These are phyloP conservation scores for Suhomyces anneliseae DNA, from an alignment of 1,139 yeast species.

Conservation along the genomic window DNA sequence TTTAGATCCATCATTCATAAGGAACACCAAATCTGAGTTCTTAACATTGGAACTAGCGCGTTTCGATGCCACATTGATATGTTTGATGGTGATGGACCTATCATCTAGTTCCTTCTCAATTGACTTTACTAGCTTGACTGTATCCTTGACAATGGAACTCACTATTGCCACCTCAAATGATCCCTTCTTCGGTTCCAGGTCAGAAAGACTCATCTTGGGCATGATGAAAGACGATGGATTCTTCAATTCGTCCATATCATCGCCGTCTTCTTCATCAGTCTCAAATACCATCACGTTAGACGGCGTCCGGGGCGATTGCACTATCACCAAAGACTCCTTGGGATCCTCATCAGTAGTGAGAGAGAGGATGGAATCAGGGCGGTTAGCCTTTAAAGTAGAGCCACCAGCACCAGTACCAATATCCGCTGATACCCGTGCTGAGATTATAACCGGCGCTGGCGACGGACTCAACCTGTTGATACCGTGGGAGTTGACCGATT, in stretches of 20 bases:
- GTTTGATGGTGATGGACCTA: conserved; percentile 16
- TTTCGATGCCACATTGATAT: conserved; percentile 12
- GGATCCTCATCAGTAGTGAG: conserved; percentile 28
- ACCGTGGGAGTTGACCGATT: conserved; percentile 1
- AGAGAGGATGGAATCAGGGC: conserved; percentile 26
- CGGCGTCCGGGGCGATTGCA: conserved; percentile 13
- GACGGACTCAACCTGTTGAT: conserved; percentile 1
- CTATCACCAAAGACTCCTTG: conserved; percentile 20
- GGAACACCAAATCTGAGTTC: conserved; percentile 32
- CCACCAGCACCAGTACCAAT: too few relatives aligned
- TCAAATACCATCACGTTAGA: conserved; percentile 40
- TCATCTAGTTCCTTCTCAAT: conserved; percentile 15
- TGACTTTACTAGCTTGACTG: conserved; percentile 21
- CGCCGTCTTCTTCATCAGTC: conserved; percentile 44
- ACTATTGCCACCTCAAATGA: conserved; percentile 21
- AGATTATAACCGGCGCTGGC: not conserved
- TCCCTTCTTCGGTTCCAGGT: not conserved
- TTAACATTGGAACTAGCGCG: conserved; percentile 11
- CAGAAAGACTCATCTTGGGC: conserved; percentile 34
- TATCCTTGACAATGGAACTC: conserved; percentile 22
- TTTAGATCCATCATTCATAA: conserved; percentile 44
- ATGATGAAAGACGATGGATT: conserved; percentile 32
- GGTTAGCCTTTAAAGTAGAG: not conserved
- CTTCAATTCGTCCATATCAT: conserved; percentile 21
- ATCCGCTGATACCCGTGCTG: too few relatives aligned